phyloP scores from a whole-genome alignment of 768 basidiomycete species.

The Pleurotus pulmonarius region DNA sequence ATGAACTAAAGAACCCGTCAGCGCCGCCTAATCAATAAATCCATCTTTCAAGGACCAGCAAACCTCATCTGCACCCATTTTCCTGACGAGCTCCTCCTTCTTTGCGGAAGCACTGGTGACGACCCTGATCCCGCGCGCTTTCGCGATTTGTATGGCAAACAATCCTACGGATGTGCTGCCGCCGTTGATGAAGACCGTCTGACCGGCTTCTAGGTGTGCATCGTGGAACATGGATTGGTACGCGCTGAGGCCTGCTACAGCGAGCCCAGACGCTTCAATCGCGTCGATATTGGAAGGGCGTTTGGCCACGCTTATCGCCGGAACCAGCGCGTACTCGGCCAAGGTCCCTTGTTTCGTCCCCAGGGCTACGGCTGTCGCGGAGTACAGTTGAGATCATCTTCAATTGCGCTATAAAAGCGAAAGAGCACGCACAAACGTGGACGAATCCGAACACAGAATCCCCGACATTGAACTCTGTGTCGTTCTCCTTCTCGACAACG shows the following conservation, averaged over 20 bases:
- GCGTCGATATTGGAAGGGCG: constrained; percentile 50
- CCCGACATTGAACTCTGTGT: constrained; percentile 48
- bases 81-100: constrained; percentile 56
- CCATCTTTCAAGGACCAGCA: neutral
- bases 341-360: constrained; percentile 51
- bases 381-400: constrained; percentile 7
- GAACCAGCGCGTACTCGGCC: constrained; percentile 51
- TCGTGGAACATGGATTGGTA: constrained; percentile 48
- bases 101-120: constrained; percentile 55
- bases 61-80: constrained; percentile 66
- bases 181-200: constrained; percentile 66
- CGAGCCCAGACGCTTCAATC: constrained; percentile 57
- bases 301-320: constrained; percentile 31
- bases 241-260: constrained; percentile 56
- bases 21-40: neutral
- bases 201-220: constrained; percentile 50
- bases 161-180: constrained; percentile 66
- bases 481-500: constrained; percentile 51
- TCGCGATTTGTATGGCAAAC: constrained; percentile 71
- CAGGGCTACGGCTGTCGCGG: constrained; percentile 23
- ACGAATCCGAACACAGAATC: constrained; percentile 64
- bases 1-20: constrained; percentile 36
- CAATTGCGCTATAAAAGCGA: neutral
- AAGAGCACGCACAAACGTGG: constrained; percentile 26
- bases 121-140: constrained; percentile 56